Conservation (phyloP, 306 rosid species). For the peach (Prunus persica) region Prunus_persica_NCBIv2 NC_034016.1:5854001-5854500, state of each 20-base stretch:
- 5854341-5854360: not conserved
- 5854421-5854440: not conserved
- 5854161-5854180: not conserved
- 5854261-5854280: not conserved
- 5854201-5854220: not conserved
- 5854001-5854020: slow-evolving; percentile 41
- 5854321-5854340: not conserved
- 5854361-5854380: not conserved
- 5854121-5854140: not conserved
- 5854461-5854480: not conserved
- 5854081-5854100: not conserved
- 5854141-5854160: not conserved
- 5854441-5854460: no score
- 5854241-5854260: not conserved
- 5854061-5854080: not conserved
- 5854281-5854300: not conserved
- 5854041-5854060: slow-evolving; percentile 5
- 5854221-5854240: not conserved
- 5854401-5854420: not conserved
- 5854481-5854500: no score
- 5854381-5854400: not conserved
- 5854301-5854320: not conserved
- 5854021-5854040: slow-evolving; percentile 16
- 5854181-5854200: not conserved
- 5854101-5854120: not conserved